A percentile compares a stretch with the other conserved stretches of the same genome.
phyloP scores from a whole-genome alignment of 176 grass and related monocot genomes.

The Cenchrus fungigraminus region DNA sequence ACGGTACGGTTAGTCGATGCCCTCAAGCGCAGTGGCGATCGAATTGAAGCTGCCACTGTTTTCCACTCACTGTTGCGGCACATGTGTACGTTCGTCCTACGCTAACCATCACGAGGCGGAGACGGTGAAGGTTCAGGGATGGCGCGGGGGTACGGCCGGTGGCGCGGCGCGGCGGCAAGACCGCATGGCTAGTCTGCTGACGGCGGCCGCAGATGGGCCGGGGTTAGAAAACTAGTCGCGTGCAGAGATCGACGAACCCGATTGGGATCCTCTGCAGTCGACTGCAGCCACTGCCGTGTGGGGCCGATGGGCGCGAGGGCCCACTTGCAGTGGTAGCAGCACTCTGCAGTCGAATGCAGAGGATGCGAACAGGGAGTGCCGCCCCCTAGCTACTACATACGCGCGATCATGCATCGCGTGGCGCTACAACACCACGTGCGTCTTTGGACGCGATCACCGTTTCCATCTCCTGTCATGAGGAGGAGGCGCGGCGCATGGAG shows the following conservation, averaged over 20 bases:
- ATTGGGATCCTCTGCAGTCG: too few relatives aligned
- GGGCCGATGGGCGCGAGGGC: too few relatives aligned
- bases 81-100: conserved; percentile 15
- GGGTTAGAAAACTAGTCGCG: conserved; percentile 48
- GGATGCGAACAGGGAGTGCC: too few relatives aligned
- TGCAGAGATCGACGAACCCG: neutral
- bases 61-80: neutral
- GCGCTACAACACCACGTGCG: conserved; percentile 34
- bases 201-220: conserved; percentile 19
- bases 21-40: neutral
- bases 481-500: too few relatives aligned
- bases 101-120: neutral
- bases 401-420: neutral
- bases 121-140: conserved; percentile 6
- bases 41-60: neutral
- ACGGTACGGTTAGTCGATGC: neutral
- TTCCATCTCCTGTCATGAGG: too few relatives aligned
- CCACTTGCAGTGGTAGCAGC: too few relatives aligned
- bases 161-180: neutral
- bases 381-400: too few relatives aligned
- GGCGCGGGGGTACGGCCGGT: neutral
- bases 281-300: too few relatives aligned
- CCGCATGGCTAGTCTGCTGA: conserved; percentile 33
- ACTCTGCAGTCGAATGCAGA: too few relatives aligned
- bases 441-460: neutral